Evolutionary conservation across 1,139 yeast genomes (phyloP), one percentile per base, ranked within the genome.

Genomic region (Diutina catenulata): DNA sequence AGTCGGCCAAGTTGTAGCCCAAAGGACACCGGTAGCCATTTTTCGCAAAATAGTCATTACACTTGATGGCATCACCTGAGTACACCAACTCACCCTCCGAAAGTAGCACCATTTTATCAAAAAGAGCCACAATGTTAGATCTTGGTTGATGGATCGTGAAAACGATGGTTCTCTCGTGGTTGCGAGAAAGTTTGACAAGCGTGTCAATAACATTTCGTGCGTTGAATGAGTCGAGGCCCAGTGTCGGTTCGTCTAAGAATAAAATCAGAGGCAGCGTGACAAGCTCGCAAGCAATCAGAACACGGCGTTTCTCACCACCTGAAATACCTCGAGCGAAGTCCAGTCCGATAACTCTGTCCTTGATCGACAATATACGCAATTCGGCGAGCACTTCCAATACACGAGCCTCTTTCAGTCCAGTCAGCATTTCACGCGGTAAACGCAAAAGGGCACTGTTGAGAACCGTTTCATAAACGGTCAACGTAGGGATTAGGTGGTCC

Each of bases 81-180:
- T 82, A 91, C 1, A 88, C 80, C 53, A 86, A 62, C 47, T 78
- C 78, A 43, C 98, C 98, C 45, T 80, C 80, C 29, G 95, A 83
- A 39, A 91, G 66, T 38, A 91, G 62, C 2, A 91, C 57, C 39
- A 91, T 67, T 47, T 80, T 80, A 53, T 88, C 96, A 59, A 91
- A 91, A 40, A 86, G 61, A 0, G 95, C 77, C 22, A 91, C 96
- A 53, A 91, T 88, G 50, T 91, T 91, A 43, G 95, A 84, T 53
- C 98, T 73, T n/a, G 98, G 98, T 54, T 91, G 98, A 59, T 91
- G 98, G 46, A 91, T 91, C 0, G 98, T 86, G 53, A 91, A 80
- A 1, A 91, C 76, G 37, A 91, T 79, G 0, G 98, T 88, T 52
- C 97, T 74, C 43, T 80, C 77, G 55, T 79, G 83, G 47, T 79